phyloP scores from a whole-genome alignment of 1,139 yeast genomes.

The Yamadazyma sp. region DNA sequence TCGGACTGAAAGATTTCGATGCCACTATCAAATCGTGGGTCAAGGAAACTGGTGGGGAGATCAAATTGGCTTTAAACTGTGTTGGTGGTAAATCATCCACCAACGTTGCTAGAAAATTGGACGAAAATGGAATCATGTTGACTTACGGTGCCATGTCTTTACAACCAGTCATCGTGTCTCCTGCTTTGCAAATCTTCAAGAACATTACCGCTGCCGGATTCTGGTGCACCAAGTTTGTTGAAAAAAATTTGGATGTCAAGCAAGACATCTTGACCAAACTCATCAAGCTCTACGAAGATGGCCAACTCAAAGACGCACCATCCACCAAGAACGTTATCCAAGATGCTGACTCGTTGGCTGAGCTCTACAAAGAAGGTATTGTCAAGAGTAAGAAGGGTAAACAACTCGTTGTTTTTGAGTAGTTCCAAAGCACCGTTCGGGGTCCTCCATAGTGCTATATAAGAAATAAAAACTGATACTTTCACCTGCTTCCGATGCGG shows the following conservation, averaged over 20 bases:
- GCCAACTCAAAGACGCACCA: constrained; percentile 62
- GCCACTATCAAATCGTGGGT: constrained; percentile 64
- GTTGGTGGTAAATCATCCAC: constrained; percentile 89
- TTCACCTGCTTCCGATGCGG: too few relatives aligned
- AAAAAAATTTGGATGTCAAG: constrained; percentile 64
- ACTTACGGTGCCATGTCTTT: constrained; percentile 98
- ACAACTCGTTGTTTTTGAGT: constrained; percentile 31
- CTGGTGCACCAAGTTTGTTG: constrained; percentile 86
- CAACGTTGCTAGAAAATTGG: constrained; percentile 78
- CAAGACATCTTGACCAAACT: constrained; percentile 58
- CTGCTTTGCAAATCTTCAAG: constrained; percentile 86
- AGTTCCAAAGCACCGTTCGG: neutral
- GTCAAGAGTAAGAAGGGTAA: constrained; percentile 44
- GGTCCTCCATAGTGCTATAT: too few relatives aligned
- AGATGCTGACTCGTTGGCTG: constrained; percentile 47
- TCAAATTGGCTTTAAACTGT: constrained; percentile 83
- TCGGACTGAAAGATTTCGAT: constrained; percentile 64
- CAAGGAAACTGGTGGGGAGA: constrained; percentile 50
- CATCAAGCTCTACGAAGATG: constrained; percentile 64
- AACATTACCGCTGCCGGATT: constrained; percentile 84
- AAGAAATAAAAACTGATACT: too few relatives aligned
- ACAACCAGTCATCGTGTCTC: constrained; percentile 89
- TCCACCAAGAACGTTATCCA: constrained; percentile 47
- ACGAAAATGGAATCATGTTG: constrained; percentile 65
- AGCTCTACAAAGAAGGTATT: constrained; percentile 54